Base-by-base conservation (phyloP, 495 filamentous ascomycete genomes). In the Bryoglossum gracile region DNA sequence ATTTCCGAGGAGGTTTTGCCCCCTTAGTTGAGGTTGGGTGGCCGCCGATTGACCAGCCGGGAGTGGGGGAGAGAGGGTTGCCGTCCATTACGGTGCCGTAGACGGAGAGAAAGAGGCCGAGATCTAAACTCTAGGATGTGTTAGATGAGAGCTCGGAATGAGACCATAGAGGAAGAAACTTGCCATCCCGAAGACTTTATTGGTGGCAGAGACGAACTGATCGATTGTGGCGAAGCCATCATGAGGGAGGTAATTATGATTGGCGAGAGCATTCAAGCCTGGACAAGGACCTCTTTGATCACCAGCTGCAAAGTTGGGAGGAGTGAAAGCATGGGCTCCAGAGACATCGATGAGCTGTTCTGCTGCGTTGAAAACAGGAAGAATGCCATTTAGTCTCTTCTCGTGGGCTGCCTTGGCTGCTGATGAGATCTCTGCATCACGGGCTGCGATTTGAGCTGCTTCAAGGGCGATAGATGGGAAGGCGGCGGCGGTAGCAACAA, bases 171-270 rank as follows among this genome's bases (percentile, higher is more conserved):
- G n/a, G n/a, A n/a, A n/a, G n/a, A n/a, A n/a, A n/a, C n/a, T n/a
- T n/a, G n/a, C n/a, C 13, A 30, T 30, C 26, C 26, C 26, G 26
- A 30, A 30, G n/a, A 30, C 26, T 13, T 30, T 5, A 30, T 30
- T 30, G 6, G 26, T 30, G 13, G 26, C 26, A 30, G 26, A 6
- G 13, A 30, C 26, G 13, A 30, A 30, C 13, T 30, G 26, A 30
- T 30, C 26, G 26, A 30, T 30, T 5, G 26, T 30, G 26, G 26
- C 26, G 13, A 30, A 30, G 13, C 13, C 5, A 30, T 68, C 70
- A 45, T 71, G 69, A 3, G 75, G 72, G 18, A 75, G 64, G 43
- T 77, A 77, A n/a, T 63, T 66, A 56, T 74, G 72, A 33, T 76
- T 75, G 30, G 74, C 74, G 26, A 76, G 38, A 5, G 71, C 69